Evolutionary conservation across 768 basidiomycete species (phyloP).

Genomic region (Rubroboletus satanas): DNA sequence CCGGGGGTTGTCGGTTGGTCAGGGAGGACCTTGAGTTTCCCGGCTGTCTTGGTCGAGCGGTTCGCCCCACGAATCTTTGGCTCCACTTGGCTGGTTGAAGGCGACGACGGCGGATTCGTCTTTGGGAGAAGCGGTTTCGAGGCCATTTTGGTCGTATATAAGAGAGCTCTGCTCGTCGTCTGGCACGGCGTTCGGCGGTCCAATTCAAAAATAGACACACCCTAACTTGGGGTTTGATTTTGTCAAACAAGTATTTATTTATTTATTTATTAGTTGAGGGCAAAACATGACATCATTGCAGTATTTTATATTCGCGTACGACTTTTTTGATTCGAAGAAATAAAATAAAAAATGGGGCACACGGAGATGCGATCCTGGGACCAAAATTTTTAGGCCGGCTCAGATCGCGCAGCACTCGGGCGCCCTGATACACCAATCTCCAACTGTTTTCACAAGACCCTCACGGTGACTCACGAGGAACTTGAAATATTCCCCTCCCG

Average conservation of each 20-base stretch:
- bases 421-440: neutral
- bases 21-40: slow-evolving; percentile 85
- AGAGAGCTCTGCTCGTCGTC: slow-evolving; percentile 15
- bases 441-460: no score
- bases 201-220: slow-evolving; percentile 10
- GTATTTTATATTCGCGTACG: neutral
- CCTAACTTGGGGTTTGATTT: neutral
- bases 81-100: slow-evolving; percentile 30
- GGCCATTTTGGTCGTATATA: slow-evolving; percentile 19
- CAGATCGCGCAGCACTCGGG: neutral
- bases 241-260: neutral
- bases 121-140: slow-evolving; percentile 32
- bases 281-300: slow-evolving; percentile 16
- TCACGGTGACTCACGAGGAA: no score
- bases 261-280: neutral
- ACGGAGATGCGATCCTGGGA: neutral
- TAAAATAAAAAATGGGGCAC: neutral
- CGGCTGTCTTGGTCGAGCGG: slow-evolving; percentile 74
- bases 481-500: no score
- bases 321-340: neutral
- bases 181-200: slow-evolving; percentile 4
- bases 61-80: slow-evolving; percentile 68
- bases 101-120: slow-evolving; percentile 18
- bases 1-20: slow-evolving; percentile 64
- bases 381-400: neutral